A percentile compares a stretch with the other conserved stretches of the same genome.
phyloP scores from a whole-genome alignment of 2,329 filamentous ascomycete genomes.

The Daldinia sp. region DNA sequence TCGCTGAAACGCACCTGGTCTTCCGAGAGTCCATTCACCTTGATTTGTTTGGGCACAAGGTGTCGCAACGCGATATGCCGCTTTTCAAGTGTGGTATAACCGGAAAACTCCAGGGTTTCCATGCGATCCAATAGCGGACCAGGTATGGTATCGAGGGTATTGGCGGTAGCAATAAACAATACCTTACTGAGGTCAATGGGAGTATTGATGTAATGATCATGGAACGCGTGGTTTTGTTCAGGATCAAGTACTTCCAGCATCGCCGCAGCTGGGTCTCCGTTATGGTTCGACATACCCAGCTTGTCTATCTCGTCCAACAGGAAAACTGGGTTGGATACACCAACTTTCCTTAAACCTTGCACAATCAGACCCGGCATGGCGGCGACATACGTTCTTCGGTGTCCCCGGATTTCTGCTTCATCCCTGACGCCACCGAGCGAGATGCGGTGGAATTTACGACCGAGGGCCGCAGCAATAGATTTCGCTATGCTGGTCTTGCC shows the following conservation, averaged over 20 bases:
- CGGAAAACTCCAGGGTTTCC: conserved; percentile 92
- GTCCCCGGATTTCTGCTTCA: conserved; percentile 95
- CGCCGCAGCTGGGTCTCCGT: conserved; percentile 94
- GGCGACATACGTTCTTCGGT: conserved; percentile 94
- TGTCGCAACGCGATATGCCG: conserved; percentile 92
- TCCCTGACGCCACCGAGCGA: conserved; percentile 95
- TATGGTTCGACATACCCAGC: conserved; percentile 87
- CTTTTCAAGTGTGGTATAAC: conserved; percentile 97
- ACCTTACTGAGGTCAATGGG: conserved; percentile 96
- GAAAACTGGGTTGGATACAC: conserved; percentile 94
- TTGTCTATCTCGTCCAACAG: conserved; percentile 98
- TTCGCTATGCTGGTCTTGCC: conserved; percentile 96
- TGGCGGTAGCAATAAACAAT: conserved; percentile 96
- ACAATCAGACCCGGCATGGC: conserved; percentile 98
- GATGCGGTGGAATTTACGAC: conserved; percentile 95
- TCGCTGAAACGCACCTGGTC: conserved; percentile 80
- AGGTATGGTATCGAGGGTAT: conserved; percentile 92
- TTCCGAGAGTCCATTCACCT: conserved; percentile 81
- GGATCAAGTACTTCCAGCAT: conserved; percentile 98
- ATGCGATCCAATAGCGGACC: conserved; percentile 94
- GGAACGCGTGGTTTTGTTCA: conserved; percentile 95
- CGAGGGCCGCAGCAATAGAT: conserved; percentile 89
- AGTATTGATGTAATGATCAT: conserved; percentile 95
- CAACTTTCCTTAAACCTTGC: conserved; percentile 92
- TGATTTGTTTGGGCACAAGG: conserved; percentile 95